phyloP scores from a whole-genome alignment of 2,329 filamentous ascomycete species.

The Neurospora sp. region DNA sequence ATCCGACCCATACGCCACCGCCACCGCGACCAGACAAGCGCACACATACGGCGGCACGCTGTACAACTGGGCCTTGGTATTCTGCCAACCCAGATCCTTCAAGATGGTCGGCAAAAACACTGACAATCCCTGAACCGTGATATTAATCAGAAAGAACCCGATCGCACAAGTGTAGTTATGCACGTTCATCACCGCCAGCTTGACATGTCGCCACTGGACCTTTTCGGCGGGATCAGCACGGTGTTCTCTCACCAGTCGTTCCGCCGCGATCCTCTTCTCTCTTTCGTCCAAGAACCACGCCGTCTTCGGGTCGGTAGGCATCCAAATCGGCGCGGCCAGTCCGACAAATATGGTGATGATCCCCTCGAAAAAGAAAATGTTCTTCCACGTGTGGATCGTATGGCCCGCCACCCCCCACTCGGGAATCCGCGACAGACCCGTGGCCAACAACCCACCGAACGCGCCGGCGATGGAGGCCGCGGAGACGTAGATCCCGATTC shows the following conservation, averaged over 20 bases:
- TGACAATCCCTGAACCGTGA: slow-evolving; percentile 45
- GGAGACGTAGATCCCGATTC: slow-evolving; percentile 46
- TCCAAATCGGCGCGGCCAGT: slow-evolving; percentile 36
- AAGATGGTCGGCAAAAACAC: slow-evolving; percentile 41
- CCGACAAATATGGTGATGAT: slow-evolving; percentile 41
- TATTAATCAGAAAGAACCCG: slow-evolving; percentile 50
- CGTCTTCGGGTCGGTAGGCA: slow-evolving; percentile 38
- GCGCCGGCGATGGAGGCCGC: slow-evolving; percentile 45
- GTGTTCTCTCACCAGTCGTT: slow-evolving; percentile 40
- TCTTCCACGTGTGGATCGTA: slow-evolving; percentile 41
- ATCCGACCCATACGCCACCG: slow-evolving; percentile 30
- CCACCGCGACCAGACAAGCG: slow-evolving; percentile 30
- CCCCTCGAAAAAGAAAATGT: slow-evolving; percentile 56
- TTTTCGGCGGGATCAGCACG: slow-evolving; percentile 34
- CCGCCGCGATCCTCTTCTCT: slow-evolving; percentile 43
- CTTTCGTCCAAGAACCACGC: slow-evolving; percentile 41
- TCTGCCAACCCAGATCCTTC: slow-evolving; percentile 29
- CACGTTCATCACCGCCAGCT: slow-evolving; percentile 41
- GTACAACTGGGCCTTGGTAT: slow-evolving; percentile 31
- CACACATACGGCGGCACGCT: slow-evolving; percentile 34
- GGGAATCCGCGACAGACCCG: slow-evolving; percentile 40
- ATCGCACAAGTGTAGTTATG: slow-evolving; percentile 49
- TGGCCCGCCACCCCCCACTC: slow-evolving; percentile 35
- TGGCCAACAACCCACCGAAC: slow-evolving; percentile 47
- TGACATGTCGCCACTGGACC: slow-evolving; percentile 38